A percentile compares a stretch with the other conserved stretches of the same genome.
Conservation (phyloP, 441 rosid species). For the Mallotus repandus region DNA sequence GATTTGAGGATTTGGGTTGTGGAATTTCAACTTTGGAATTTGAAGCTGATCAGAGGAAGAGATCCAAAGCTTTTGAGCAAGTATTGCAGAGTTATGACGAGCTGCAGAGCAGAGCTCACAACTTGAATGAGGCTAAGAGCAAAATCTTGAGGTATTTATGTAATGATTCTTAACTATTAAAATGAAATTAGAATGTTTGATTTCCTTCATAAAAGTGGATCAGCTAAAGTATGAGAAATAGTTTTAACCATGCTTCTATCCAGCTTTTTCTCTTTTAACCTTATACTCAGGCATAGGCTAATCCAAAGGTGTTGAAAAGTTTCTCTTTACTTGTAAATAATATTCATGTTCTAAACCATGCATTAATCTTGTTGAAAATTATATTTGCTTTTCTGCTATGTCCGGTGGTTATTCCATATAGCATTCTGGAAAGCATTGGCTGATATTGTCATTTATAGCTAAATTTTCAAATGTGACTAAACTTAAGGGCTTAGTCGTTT, state of each 20-base stretch:
- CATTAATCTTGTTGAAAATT: neutral
- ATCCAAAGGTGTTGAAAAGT: too few species aligned
- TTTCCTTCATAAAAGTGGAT: neutral
- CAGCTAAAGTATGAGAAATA: neutral
- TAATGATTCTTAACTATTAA: neutral
- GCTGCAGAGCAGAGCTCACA: slow-evolving; percentile 26
- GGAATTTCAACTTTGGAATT: slow-evolving; percentile 21
- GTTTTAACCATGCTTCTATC: too few species aligned
- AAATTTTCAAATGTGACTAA: neutral
- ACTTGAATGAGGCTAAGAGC: slow-evolving; percentile 40
- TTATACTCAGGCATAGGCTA: too few species aligned
- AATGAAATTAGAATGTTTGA: neutral
- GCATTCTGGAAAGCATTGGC: neutral
- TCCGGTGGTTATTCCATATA: neutral
- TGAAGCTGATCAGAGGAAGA: slow-evolving; percentile 31
- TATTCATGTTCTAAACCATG: too few species aligned
- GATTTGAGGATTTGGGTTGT: slow-evolving; percentile 14
- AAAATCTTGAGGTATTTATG: slow-evolving; percentile 53
- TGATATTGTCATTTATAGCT: neutral
- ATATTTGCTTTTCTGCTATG: neutral
- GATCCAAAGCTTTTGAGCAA: slow-evolving; percentile 36
- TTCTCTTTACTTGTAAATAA: too few species aligned
- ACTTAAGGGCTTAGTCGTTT: neutral
- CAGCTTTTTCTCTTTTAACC: too few species aligned
- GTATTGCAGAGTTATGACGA: slow-evolving; percentile 49